These are phyloP conservation scores for Gossypium mustelinum DNA, from an alignment of 345 rosid species.

Conservation along the genomic window DNA sequence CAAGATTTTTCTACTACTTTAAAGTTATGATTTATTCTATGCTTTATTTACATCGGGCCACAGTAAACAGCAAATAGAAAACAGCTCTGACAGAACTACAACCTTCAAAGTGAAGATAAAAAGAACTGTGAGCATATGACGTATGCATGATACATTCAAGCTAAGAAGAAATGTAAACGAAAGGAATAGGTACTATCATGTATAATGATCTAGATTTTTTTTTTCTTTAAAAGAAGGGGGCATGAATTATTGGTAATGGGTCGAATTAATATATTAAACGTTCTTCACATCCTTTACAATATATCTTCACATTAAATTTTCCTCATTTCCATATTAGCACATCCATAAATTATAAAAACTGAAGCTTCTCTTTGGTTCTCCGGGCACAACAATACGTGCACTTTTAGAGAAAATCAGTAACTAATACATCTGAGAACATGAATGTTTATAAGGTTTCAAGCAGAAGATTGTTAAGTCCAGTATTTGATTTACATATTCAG, in stretches of 20 bases:
- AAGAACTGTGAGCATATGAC: background rate
- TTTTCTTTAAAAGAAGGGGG: background rate
- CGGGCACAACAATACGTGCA: too few relatives aligned
- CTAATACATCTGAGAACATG: too few relatives aligned
- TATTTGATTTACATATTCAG: background rate
- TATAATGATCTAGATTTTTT: background rate
- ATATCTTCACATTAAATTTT: too few relatives aligned
- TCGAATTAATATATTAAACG: background rate
- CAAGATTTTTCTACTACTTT: background rate
- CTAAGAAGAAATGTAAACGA: background rate
- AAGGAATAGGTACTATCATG: background rate
- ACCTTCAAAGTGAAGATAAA: background rate
- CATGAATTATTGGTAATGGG: background rate
- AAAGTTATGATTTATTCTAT: background rate
- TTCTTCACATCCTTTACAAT: background rate
- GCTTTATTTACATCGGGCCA: background rate
- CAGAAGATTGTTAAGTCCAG: too few relatives aligned
- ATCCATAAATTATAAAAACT: too few relatives aligned
- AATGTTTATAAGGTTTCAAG: too few relatives aligned
- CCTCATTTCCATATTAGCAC: too few relatives aligned
- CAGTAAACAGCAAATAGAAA: background rate
- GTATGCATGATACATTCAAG: background rate
- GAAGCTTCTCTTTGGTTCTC: too few relatives aligned
- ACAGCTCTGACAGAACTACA: background rate
- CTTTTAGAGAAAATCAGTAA: too few relatives aligned